Percentiles rank a stretch among this genome's conserved stretches.
These are phyloP conservation scores for Plasmodium malariae DNA, from an alignment of 169 alveolate genomes.

Conservation along the genomic window DNA sequence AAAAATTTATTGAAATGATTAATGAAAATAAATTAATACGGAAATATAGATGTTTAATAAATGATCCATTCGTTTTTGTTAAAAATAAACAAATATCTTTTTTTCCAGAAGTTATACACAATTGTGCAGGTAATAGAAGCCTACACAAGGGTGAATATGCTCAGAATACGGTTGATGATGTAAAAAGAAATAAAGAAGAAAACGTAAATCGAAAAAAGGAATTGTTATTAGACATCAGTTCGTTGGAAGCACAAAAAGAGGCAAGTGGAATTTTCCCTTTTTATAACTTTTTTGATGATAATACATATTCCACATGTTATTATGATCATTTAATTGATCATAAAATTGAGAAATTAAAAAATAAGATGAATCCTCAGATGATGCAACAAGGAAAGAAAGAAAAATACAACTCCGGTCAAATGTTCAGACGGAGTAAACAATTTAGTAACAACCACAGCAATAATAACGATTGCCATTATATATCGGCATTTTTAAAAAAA, in stretches of 20 bases:
- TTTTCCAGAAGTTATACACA: not conserved
- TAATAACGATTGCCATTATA: slow-evolving; percentile 17
- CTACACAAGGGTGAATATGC: not conserved
- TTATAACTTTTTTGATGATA: slow-evolving; percentile 68
- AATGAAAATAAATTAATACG: slow-evolving; percentile 63
- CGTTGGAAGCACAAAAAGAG: slow-evolving; percentile 59
- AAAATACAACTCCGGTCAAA: not conserved
- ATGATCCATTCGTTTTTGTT: slow-evolving; percentile 38
- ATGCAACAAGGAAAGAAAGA: not conserved
- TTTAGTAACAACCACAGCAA: not conserved
- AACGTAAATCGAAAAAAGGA: not conserved
- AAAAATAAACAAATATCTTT: not conserved
- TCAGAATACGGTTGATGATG: not conserved
- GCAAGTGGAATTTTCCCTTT: slow-evolving; percentile 55
- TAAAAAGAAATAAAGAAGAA: not conserved
- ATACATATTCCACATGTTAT: slow-evolving; percentile 43
- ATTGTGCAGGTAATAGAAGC: not conserved
- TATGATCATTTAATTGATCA: slow-evolving; percentile 13
- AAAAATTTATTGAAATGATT: slow-evolving; percentile 53
- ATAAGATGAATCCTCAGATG: not conserved
- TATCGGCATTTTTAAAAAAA: slow-evolving; percentile 34
- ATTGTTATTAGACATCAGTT: not conserved
- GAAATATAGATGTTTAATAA: slow-evolving; percentile 66
- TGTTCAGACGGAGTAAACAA: not conserved
- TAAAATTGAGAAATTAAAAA: slow-evolving; percentile 34